Evolutionary conservation across 2,329 filamentous ascomycete species (phyloP).

Genomic region (Colletotrichum coccodes): DNA sequence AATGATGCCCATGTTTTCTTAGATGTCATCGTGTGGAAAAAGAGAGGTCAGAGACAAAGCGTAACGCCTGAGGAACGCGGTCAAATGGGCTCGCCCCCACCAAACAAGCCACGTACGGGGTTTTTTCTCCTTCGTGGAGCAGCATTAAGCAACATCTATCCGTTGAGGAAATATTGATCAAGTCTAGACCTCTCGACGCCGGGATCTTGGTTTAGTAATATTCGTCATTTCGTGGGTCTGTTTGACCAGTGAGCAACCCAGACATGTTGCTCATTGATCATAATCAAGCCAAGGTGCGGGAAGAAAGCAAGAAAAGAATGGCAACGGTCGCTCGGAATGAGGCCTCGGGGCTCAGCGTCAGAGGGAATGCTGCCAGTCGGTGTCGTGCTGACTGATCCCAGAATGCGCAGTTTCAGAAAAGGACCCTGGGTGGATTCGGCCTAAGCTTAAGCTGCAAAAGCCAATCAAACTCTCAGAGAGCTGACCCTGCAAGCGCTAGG

Average conservation of each 20-base stretch:
- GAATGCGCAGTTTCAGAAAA: constrained; percentile 37
- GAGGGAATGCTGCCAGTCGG: constrained; percentile 17
- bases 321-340: background rate
- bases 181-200: constrained; percentile 13
- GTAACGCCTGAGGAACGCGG: constrained; percentile 31
- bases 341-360: background rate
- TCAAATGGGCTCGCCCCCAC: constrained; percentile 18
- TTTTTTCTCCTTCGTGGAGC: constrained; percentile 17
- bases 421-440: constrained; percentile 45
- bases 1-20: constrained; percentile 11
- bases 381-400: constrained; percentile 26
- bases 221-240: constrained; percentile 19
- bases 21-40: constrained; percentile 16
- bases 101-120: constrained; percentile 28
- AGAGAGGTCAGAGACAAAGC: constrained; percentile 13
- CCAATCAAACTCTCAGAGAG: constrained; percentile 47
- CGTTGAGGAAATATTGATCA: constrained; percentile 13
- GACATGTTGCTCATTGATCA: constrained; percentile 4
- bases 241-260: constrained; percentile 17
- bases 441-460: constrained; percentile 40
- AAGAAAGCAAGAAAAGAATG: background rate
- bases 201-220: constrained; percentile 1
- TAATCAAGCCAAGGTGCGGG: background rate
- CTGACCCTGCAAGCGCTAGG: constrained; percentile 40
- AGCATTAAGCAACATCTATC: constrained; percentile 12